Base-by-base conservation (phyloP, 139 green algal genomes). In the Marvania coccoides region DNA sequence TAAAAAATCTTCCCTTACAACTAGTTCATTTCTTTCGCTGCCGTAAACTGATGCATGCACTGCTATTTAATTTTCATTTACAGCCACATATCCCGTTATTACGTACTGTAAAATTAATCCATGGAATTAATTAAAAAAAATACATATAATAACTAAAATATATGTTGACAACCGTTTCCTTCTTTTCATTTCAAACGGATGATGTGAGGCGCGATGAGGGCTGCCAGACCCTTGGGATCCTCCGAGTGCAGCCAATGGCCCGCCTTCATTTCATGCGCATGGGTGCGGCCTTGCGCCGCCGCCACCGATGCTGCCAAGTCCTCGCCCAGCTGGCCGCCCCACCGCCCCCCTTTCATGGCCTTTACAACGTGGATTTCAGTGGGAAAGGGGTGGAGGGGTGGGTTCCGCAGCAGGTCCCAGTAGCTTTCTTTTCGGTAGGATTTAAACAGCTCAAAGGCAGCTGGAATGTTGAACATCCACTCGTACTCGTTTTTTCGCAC, bases 201-300 rank as follows among this genome's bases (percentile, higher is more conserved):
- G n/a, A 66, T 26, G 23, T 66, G 59, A 5, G 59, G 59, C n/a
- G 24, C 34, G 57, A 88, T 71, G 5, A 88, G 36, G 4, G 83
- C 55, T 1, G 75, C 28, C 36, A 94, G 61, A 2, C 84, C 82
- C 13, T 65, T 39, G 4, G 86, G 86, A 56, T 94, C 87, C 61
- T 93, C 86, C 23, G 77, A 72, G 63, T 94, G 87, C 36, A 94
- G 40, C 87, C 87, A 94, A 47, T 94, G 87, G 4, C 84, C 86
- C 4, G 82, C 85, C 34, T 85, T 63, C 34, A 94, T 58, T 36
- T 87, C 74, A 46, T 88, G 74, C 14, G 62, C 70, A 12, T 42
- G 30, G 1, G 66, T 70, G 6, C 15, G 57, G 8, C 72, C 67
- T 13, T 53, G 51, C 24, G 34, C 42, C 5, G 61, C 31, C 61